phyloP scores from a whole-genome alignment of 257 asterid genomes.

The Avicennia marina region DNA sequence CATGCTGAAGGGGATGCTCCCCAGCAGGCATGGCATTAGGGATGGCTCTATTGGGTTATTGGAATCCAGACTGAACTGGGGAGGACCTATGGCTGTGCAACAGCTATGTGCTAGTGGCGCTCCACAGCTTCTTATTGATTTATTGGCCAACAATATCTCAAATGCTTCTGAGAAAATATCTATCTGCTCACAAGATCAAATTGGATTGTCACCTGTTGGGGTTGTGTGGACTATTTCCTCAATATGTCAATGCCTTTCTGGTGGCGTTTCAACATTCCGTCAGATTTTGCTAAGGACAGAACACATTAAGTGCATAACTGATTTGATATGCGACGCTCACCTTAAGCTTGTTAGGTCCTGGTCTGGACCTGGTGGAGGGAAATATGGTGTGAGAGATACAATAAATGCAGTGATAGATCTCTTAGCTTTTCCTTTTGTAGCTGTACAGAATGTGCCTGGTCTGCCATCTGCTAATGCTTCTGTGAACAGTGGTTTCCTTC shows the following conservation, averaged over 20 bases:
- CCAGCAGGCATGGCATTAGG: conserved; percentile 82
- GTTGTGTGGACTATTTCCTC: conserved; percentile 86
- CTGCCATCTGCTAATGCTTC: conserved; percentile 88
- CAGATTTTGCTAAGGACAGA: conserved; percentile 76
- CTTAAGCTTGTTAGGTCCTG: conserved; percentile 70
- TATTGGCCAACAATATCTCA: conserved; percentile 50
- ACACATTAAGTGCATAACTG: conserved; percentile 58
- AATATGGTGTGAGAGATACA: conserved; percentile 68
- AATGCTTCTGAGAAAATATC: conserved; percentile 37
- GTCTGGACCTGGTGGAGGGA: conserved; percentile 95
- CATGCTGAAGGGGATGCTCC: conserved; percentile 51
- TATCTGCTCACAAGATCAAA: conserved; percentile 42
- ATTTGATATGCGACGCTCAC: conserved; percentile 66
- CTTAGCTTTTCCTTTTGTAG: conserved; percentile 94
- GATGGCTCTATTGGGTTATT: conserved; percentile 91
- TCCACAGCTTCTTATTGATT: conserved; percentile 88
- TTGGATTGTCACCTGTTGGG: conserved; percentile 80
- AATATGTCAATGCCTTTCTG: conserved; percentile 90
- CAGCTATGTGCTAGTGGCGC: conserved; percentile 93
- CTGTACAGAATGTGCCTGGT: conserved; percentile 78
- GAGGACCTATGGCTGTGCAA: conserved; percentile 96
- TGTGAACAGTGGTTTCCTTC: conserved; percentile 87
- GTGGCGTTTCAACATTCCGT: conserved; percentile 82
- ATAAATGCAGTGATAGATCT: conserved; percentile 80
- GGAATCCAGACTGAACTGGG: conserved; percentile 87